Evolutionary conservation across 306 rosid genomes (phyloP), one percentile per base, ranked within the genome.

Genomic region (Betula pendula): DNA sequence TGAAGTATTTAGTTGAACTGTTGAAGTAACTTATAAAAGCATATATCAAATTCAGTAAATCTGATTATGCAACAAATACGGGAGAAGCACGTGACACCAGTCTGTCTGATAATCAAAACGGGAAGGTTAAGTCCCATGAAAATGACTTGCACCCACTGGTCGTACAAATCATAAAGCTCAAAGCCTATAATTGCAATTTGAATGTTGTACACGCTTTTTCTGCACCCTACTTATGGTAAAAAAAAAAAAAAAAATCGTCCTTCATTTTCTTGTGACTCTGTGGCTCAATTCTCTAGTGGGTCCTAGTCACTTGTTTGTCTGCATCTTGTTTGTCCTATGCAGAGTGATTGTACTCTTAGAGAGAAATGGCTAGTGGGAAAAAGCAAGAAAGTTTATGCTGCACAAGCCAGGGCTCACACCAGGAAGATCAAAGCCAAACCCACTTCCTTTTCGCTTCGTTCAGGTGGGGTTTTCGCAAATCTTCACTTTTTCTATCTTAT

Each of bases 381-480:
- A 72, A 53, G 42, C 66, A 69, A 24, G 33, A 29, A 73, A 10
- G 42, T 59, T 15, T 68, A 35, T 11, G 66, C 75, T 65, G 55
- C 38, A 14, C 14, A 40, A 53, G 50, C 71, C 29, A 15, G 69
- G 19, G 38, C 9, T 59, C 62, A 51, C 48, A 24, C 42, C 44
- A 74, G 16, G 31, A 5, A 59, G n/a, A 75, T 19, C 66, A 22
- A 24, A 6, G 11, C 58, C 59, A 42, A 9, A 74, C 63, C 45
- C 44, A 35, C 29, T 71, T 71, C 44, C 53, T 10, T 43, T 68
- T 67, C 15, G 43, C 81, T 74, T 52, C 59, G 67, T 75, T 49
- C 77, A 77, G 81, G 87, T 81, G 22, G 35, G 35, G n/a, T 80
- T 45, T 68, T 48, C 31, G 56, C 38, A 31, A 13, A 24, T 6